Percentiles rank a stretch among this genome's conserved stretches.
These are phyloP conservation scores for Theileria parva DNA, from an alignment of 169 alveolate species.

Conservation along the genomic window DNA sequence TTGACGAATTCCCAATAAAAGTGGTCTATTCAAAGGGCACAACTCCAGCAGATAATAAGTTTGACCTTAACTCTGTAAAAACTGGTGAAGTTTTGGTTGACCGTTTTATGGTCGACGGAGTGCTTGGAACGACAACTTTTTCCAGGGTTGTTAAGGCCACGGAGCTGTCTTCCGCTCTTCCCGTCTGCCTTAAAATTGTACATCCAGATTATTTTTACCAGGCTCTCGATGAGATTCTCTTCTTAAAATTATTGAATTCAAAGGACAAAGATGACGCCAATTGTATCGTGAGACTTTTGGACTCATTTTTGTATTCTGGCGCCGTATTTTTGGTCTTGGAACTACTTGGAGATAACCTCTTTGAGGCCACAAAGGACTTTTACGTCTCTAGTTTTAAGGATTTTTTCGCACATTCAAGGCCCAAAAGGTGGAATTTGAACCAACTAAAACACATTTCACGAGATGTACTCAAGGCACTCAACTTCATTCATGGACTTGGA, in stretches of 20 bases:
- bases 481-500: slow-evolving; percentile 52
- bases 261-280: slow-evolving; percentile 3
- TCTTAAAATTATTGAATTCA: slow-evolving; percentile 41
- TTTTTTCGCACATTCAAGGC: neutral
- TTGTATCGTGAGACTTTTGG: slow-evolving; percentile 39
- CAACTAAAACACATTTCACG: slow-evolving; percentile 27
- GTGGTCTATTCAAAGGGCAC: slow-evolving; percentile 36
- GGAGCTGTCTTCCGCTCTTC: slow-evolving; percentile 9
- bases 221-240: slow-evolving; percentile 61
- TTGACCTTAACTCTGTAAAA: slow-evolving; percentile 38
- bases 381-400: slow-evolving; percentile 10
- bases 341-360: slow-evolving; percentile 55
- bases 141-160: slow-evolving; percentile 48
- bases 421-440: slow-evolving; percentile 46
- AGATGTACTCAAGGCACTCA: slow-evolving; percentile 46
- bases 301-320: slow-evolving; percentile 57
- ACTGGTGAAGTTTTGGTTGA: slow-evolving; percentile 43
- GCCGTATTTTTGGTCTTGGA: slow-evolving; percentile 52
- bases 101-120: slow-evolving; percentile 19
- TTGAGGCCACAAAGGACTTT: slow-evolving; percentile 47
- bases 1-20: slow-evolving; percentile 45
- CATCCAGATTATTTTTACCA: slow-evolving; percentile 57
- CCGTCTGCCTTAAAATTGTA: slow-evolving; percentile 48
- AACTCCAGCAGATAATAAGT: slow-evolving; percentile 43
- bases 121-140: slow-evolving; percentile 51